Evolutionary conservation across 805 yeast genomes (phyloP).

Genomic region (Metahyphopichia silvanorum): DNA sequence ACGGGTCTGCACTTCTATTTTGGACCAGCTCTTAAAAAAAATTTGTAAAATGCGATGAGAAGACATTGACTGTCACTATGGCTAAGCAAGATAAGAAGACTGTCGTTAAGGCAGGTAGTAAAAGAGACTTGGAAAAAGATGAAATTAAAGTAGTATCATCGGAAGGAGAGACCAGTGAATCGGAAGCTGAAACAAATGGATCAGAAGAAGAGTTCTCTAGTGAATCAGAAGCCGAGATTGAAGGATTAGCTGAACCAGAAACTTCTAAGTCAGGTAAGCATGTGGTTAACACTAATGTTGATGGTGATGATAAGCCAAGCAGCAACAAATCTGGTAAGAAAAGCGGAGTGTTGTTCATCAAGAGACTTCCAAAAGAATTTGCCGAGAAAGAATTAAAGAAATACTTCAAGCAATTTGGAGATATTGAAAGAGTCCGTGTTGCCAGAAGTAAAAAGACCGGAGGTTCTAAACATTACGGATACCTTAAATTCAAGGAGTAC

Average conservation of each 20-base stretch:
- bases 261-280: slow-evolving; percentile 16
- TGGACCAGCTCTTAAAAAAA: slow-evolving; percentile 6
- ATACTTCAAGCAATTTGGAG: slow-evolving; percentile 91
- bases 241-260: slow-evolving; percentile 21
- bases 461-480: slow-evolving; percentile 86
- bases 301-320: no score
- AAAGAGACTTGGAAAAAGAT: slow-evolving; percentile 16
- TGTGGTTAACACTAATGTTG: slow-evolving; percentile 7
- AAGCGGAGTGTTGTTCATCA: slow-evolving; percentile 75
- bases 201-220: slow-evolving; percentile 19
- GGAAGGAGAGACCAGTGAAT: slow-evolving; percentile 16
- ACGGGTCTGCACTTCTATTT: slow-evolving; percentile 7
- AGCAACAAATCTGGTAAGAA: slow-evolving; percentile 7
- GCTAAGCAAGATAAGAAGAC: slow-evolving; percentile 5
- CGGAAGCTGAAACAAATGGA: slow-evolving; percentile 10
- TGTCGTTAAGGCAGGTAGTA: slow-evolving; percentile 4
- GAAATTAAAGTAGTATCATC: slow-evolving; percentile 16
- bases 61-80: slow-evolving; percentile 7
- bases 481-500: slow-evolving; percentile 70
- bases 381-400: slow-evolving; percentile 74
- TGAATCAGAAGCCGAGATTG: slow-evolving; percentile 7
- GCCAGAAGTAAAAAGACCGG: slow-evolving; percentile 92
- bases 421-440: slow-evolving; percentile 68
- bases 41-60: slow-evolving; percentile 9
- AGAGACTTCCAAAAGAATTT: slow-evolving; percentile 91